Evolutionary conservation across 129 eudicot species (phyloP), one percentile per base, ranked within the genome.

Genomic region (Saussurea involucrata): DNA sequence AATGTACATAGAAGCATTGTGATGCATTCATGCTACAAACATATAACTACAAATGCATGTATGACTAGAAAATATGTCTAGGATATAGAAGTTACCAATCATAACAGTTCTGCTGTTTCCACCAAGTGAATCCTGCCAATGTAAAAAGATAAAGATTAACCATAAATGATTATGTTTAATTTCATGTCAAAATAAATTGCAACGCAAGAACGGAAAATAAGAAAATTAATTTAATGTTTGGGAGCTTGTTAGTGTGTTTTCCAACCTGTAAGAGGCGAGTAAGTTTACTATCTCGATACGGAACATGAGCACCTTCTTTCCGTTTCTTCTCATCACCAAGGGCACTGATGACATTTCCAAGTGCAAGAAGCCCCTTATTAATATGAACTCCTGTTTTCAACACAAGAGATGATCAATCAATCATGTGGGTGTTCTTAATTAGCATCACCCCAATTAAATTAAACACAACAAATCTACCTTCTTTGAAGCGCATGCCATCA

Each of bases 81-180:
- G 53, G 65, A 66, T 66, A 55, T 22, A 78, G 15, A 58, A 84
- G 68, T 82, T 87, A 90, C 99, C 99, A 57, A 95, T 95, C 99
- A 95, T 95, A 66, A 95, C 99, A 15, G 99, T 95, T 76, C 95
- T 92, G 95, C 99, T 95, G 87, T 95, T 95, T 37, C 99, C 99
- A 29, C 99, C 99, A 76, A 95, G 99, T 27, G 99, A 95, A 86
- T 95, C 99, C 95, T 94, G 93, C 69, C 78, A 83, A 69, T 70
- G 21, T 10, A 29, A 34, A 74, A 73, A 66, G 78, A 31, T 33
- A 42, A 13, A 29, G 31, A 71, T 57, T 46, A 74, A 61, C 34
- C 17, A 58, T 6, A 60, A 72, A 49, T 61, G 24, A 77, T 13
- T 57, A 33, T 4, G 66, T 44, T 44, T 13, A 31, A 64, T 73